phyloP scores from a whole-genome alignment of 169 alveolate species.

The Cryptosporidium canis region DNA sequence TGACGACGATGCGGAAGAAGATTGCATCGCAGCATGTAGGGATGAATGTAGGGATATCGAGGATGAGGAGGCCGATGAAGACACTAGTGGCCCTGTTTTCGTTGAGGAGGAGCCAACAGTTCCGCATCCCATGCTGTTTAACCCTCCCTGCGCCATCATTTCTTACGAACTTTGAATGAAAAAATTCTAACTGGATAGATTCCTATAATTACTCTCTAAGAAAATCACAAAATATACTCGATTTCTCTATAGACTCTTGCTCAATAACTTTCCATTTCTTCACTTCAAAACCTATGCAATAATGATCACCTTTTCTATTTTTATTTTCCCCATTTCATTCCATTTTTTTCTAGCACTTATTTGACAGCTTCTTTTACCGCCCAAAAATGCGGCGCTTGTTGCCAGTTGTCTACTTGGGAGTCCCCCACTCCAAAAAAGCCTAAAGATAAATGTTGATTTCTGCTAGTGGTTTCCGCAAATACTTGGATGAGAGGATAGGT shows the following conservation, averaged over 20 bases:
- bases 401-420: background rate
- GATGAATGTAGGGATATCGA: background rate
- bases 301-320: background rate
- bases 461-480: too few relatives aligned
- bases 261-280: background rate
- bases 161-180: background rate
- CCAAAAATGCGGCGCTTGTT: background rate
- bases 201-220: background rate
- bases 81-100: background rate
- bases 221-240: background rate
- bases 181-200: background rate
- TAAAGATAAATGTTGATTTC: too few relatives aligned
- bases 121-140: background rate
- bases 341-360: background rate
- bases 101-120: background rate
- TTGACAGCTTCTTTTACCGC: background rate
- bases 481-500: too few relatives aligned
- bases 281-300: background rate
- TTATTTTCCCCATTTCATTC: background rate
- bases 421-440: too few relatives aligned
- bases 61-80: background rate
- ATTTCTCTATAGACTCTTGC: background rate
- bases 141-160: constrained; percentile 15
- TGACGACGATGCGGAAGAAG: background rate
- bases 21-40: background rate